Base-by-base conservation (phyloP, 805 yeast species). In the Hermanozyma aechmeae region DNA sequence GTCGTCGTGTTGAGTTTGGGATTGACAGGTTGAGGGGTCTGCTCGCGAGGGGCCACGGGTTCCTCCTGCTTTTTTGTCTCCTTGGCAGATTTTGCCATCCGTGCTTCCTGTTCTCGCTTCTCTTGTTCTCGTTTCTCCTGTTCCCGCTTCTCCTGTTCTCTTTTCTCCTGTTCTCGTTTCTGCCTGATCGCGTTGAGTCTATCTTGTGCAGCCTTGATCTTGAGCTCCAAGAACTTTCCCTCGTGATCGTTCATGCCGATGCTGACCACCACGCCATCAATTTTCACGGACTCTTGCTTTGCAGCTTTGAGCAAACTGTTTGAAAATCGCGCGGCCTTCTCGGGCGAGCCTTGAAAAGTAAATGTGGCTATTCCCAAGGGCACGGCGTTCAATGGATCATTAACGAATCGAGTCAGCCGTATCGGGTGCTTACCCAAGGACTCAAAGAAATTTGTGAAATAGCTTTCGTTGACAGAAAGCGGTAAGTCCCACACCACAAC, bases 361-460 rank as follows among this genome's bases (percentile, higher is more conserved):
- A 84, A 59, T 13, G 71, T 56, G 28, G 79, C 79, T 14, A 85
- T 59, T 7, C 94, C 92, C 23, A 86, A 51, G 0, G 94, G 87
- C 13, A 77, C 79, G 3, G 86, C 95, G 25, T 82, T 76, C 14
- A 64, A 61, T 1, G 89, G 83, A 45, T 86, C 92, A 32, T 67
- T 71, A 7, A 78, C 60, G 34, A 74, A 61, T 34, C 71, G 70
- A 27, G 79, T 55, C 23, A 72, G 74, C 16, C 68, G 62, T 4
- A 86, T 63, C n/a, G n/a, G n/a, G 4, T 61, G 45, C 17, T 66
- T 68, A 3, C 95, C 95, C 52, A 61, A 79, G 15, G 67, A 53
- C 24, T 65, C 65, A 38, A 82, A 71, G 38, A 70, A 75, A 36
- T 78, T 73, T 12, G 47, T 39, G 16, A 62, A 44, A 35, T 61